Percentiles rank a stretch among this genome's conserved stretches.
Conservation (phyloP, 2,329 filamentous ascomycete genomes). For the Emericellopsis atlantica region DNA sequence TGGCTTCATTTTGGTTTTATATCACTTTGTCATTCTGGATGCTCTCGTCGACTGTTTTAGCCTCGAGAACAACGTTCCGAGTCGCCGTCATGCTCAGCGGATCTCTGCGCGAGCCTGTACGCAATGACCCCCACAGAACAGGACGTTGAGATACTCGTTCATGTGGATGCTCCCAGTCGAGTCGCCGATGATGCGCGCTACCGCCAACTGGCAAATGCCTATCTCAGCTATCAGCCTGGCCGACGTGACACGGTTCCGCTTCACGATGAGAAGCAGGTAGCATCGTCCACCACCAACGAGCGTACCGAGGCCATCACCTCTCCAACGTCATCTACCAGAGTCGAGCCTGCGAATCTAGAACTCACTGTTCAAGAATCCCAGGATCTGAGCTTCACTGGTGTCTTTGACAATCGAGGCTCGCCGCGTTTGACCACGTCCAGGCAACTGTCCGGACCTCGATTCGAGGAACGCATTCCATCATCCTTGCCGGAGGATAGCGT, state of each 20-base stretch:
- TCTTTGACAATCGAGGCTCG: constrained; percentile 28
- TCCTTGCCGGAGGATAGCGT: background rate
- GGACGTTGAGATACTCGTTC: constrained; percentile 40
- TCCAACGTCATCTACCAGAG: background rate
- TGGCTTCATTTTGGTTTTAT: no score
- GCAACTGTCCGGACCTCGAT: background rate
- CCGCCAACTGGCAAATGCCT: constrained; percentile 34
- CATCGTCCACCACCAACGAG: background rate
- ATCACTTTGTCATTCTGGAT: no score
- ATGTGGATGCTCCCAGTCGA: constrained; percentile 37
- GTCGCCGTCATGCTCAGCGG: no score
- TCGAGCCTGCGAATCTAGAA: background rate
- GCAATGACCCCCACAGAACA: background rate
- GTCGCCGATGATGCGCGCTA: constrained; percentile 34
- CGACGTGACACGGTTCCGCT: background rate
- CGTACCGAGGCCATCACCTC: no score
- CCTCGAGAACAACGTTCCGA: no score
- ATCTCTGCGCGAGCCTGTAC: background rate
- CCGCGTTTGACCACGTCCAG: constrained; percentile 8
- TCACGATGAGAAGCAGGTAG: background rate
- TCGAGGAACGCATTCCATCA: background rate
- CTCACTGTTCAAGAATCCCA: constrained; percentile 18
- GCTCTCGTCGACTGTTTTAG: no score
- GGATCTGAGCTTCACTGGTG: constrained; percentile 31
- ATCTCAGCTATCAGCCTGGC: constrained; percentile 31